Base-by-base conservation (phyloP, 345 rosid species). In the Hibiscus mutabilis region DNA sequence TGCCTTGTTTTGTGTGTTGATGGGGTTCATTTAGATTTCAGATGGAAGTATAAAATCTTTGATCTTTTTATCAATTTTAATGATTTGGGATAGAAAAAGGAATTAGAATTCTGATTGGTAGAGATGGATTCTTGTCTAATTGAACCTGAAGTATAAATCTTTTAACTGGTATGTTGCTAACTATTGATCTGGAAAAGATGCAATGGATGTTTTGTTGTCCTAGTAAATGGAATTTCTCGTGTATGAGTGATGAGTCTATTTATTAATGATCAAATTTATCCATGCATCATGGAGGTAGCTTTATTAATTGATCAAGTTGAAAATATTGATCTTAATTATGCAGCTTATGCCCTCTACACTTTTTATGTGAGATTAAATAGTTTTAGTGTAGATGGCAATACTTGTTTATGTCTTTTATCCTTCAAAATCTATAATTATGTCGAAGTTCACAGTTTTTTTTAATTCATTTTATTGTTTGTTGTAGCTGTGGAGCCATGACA, bases 401-500 rank as follows among this genome's bases (percentile, higher is more conserved):
- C 55, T 44, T 6, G 55, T 44, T 65, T 65, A 9, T 8, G 25
- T 0, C 58, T 11, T 44, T 13, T 55, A 27, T 46, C 7, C 40
- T 3, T 29, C 3, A 46, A 73, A 22, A 73, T 18, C 72, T 47
- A 15, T 33, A 4, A 52, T 18, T 33, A 33, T 1, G 31, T 12
- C 4, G 19, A 51, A 12, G 19, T 31, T 68, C 62, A 19, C 62
- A 33, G 35, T 0, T 31, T 49, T 66, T 15, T 19, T 15, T 4
- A 2, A 6, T 27, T 35, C 35, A 13, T 75, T 13, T 24, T n/a
- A 52, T 37, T 74, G 22, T 62, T 59, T 72, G 57, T 73, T 78
- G 35, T 61, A 91, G 96, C 74, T 94, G 96, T 79, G 96, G 98
- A 60, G 97, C 97, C 15, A 84, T 95, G 89, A 90, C 99, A 4